A percentile compares a stretch with the other conserved stretches of the same genome.
phyloP scores from a whole-genome alignment of 495 filamentous ascomycete genomes.

The Bombardia bombarda region DNA sequence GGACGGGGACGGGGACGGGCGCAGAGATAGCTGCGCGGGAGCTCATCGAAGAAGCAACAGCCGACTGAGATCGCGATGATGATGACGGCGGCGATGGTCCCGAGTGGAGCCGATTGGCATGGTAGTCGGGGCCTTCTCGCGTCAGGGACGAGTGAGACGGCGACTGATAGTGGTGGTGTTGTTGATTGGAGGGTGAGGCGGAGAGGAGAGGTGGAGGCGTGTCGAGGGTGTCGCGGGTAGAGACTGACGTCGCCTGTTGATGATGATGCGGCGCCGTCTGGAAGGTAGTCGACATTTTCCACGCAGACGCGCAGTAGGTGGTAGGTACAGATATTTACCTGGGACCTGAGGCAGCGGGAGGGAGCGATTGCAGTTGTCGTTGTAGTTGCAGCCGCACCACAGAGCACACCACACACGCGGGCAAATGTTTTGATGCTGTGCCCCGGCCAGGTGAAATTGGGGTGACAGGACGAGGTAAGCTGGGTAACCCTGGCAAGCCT shows the following conservation, averaged over 20 bases:
- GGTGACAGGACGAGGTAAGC: constrained; percentile 5
- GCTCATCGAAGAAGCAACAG: constrained; percentile 39
- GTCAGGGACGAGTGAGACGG: constrained; percentile 32
- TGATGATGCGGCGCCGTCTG: constrained; percentile 47
- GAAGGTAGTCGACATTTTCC: constrained; percentile 49
- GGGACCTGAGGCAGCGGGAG: too few species aligned
- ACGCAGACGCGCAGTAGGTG: constrained; percentile 20
- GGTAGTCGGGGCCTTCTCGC: constrained; percentile 30
- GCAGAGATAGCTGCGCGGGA: constrained; percentile 39
- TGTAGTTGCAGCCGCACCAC: background rate
- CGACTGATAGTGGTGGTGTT: too few species aligned
- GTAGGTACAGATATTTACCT: too few species aligned
- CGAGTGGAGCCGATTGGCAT: constrained; percentile 33
- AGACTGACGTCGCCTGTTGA: constrained; percentile 38
- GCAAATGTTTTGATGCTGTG: constrained; percentile 10
- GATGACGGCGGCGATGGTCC: constrained; percentile 29
- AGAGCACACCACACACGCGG: too few species aligned
- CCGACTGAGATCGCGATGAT: constrained; percentile 28
- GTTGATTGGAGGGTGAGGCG: constrained; percentile 37
- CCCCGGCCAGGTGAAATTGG: constrained; percentile 1
- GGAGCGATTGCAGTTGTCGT: constrained; percentile 9
- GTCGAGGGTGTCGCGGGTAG: constrained; percentile 37
- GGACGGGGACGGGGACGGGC: constrained; percentile 36
- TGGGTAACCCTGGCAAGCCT: constrained; percentile 2
- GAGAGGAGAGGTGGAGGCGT: constrained; percentile 37